Base-by-base conservation (phyloP, 2,329 filamentous ascomycete genomes). In the Aspergillus sojae region DNA sequence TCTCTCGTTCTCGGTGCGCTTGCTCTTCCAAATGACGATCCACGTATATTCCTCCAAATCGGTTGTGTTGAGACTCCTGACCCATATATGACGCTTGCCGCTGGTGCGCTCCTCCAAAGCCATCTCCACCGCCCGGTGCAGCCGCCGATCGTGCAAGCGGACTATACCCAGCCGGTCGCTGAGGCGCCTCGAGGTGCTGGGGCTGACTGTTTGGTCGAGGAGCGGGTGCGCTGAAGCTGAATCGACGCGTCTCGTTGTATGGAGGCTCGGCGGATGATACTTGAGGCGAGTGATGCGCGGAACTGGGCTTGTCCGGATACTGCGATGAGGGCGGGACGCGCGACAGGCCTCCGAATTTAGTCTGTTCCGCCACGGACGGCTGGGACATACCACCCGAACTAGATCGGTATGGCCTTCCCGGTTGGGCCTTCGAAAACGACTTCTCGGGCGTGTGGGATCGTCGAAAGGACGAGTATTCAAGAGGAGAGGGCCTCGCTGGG, bases 361-460 rank as follows among this genome's bases (percentile, higher is more conserved):
- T 64, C 58, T 75, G 73, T 16, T 80, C 78, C 3, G 67, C 58
- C 5, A 68, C 65, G 12, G 69, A 48, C 1, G 70, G 54, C 55
- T 71, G 68, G 1, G 73, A 67, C 16, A 72, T 69, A 14, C 75
- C 73, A 11, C 76, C 75, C 0, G 78, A 80, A 45, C 74, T 73
- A 34, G 78, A 77, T 48, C 77, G 73, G 53, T 78, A 80, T 2
- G 74, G 70, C 14, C 78, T 74, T 19, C 71, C 68, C 7, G 71
- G 64, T 46, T 73, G 71, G 10, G 70, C 70, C 67, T 75, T 88
- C 82, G 78, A 87, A 86, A 61, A 83, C 54, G 84, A 81, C 65
- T 89, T 88, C 52, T 93, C 90, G n/a, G 91, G 91, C 0, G 90
- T 93, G 62, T 91, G 88, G 2, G 90, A 90, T 64, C 90, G 84